These are phyloP conservation scores for Artemisia annua DNA, from an alignment of 129 eudicot species.

Conservation along the genomic window DNA sequence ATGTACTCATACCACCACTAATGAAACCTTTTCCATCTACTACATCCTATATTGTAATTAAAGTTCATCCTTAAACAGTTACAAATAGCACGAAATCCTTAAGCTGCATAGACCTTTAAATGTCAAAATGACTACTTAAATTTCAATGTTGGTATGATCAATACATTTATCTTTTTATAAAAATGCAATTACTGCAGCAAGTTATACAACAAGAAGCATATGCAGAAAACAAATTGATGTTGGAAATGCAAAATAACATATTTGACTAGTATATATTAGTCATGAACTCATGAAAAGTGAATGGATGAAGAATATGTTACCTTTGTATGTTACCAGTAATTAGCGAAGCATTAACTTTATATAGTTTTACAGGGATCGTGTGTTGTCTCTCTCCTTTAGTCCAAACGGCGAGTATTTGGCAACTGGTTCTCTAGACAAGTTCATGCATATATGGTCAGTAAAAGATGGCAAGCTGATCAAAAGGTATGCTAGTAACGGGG, in stretches of 20 bases:
- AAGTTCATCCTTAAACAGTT: too few relatives aligned
- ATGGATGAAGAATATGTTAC: neutral
- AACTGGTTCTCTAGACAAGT: constrained; percentile 52
- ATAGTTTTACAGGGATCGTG: constrained; percentile 42
- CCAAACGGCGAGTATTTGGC: constrained; percentile 63
- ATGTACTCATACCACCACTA: too few relatives aligned
- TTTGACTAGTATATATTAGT: neutral
- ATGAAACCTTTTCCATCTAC: too few relatives aligned
- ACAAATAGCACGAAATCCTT: too few relatives aligned
- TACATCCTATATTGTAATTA: too few relatives aligned
- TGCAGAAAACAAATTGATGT: neutral
- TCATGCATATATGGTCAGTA: constrained; percentile 51
- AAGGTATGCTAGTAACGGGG: constrained; percentile 43
- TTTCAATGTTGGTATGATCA: neutral
- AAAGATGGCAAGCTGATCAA: constrained; percentile 50
- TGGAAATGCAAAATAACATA: constrained; percentile 17
- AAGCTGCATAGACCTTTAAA: too few relatives aligned
- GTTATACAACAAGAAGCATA: neutral
- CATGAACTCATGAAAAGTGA: neutral
- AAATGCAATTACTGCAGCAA: neutral
- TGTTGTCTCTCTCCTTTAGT: constrained; percentile 55
- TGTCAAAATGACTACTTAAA: neutral
- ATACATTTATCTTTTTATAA: neutral
- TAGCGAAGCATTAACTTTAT: neutral
- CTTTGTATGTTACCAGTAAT: neutral